phyloP scores from a whole-genome alignment of 108 stramenopile species.

The Pseudonitzschia multiseries region DNA sequence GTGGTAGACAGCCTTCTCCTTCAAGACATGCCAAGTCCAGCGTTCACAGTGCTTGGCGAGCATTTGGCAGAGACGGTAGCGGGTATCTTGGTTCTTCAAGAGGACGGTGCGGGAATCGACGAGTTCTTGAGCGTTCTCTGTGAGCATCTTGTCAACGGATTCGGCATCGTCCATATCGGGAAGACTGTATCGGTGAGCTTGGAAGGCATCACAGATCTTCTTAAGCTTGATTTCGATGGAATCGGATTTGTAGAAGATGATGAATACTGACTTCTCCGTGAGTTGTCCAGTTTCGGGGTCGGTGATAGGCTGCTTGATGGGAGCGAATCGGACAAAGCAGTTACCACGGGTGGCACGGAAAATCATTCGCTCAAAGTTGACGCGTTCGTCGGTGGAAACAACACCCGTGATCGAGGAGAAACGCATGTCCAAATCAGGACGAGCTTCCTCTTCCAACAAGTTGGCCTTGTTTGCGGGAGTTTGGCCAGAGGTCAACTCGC shows the following conservation, averaged over 20 bases:
- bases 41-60: constrained; percentile 80
- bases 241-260: constrained; percentile 94
- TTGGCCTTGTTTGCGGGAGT: constrained; percentile 38
- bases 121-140: constrained; percentile 86
- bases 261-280: constrained; percentile 92
- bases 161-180: constrained; percentile 92
- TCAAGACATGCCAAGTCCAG: constrained; percentile 90
- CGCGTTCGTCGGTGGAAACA: constrained; percentile 86
- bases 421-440: constrained; percentile 90
- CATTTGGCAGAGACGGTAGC: constrained; percentile 89
- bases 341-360: constrained; percentile 96
- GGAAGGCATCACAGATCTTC: constrained; percentile 98
- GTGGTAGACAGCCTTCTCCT: constrained; percentile 96
- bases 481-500: constrained; percentile 44
- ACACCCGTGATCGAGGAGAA: constrained; percentile 95
- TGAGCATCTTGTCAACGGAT: constrained; percentile 80
- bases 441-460: constrained; percentile 60
- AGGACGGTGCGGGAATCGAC: constrained; percentile 88
- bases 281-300: constrained; percentile 81
- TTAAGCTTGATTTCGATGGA: constrained; percentile 93
- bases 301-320: constrained; percentile 91
- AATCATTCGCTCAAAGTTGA: constrained; percentile 96
- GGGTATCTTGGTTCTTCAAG: constrained; percentile 94
- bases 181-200: constrained; percentile 91
- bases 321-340: constrained; percentile 94